phyloP scores from a whole-genome alignment of 2,329 filamentous ascomycete genomes.

The Fusarium mundagurra region DNA sequence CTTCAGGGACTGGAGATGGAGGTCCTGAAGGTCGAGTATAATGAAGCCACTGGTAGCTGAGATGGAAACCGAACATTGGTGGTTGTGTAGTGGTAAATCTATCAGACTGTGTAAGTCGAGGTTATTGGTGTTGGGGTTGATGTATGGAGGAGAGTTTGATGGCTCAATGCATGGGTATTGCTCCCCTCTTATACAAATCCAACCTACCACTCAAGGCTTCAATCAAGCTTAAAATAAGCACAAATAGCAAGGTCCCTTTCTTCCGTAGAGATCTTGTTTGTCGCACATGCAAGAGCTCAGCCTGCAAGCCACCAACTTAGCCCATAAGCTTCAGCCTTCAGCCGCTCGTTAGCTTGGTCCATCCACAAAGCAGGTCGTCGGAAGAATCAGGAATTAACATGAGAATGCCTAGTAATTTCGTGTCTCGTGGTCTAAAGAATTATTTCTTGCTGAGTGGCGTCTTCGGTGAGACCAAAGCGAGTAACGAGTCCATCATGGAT shows the following conservation, averaged over 20 bases:
- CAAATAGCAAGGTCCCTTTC: neutral
- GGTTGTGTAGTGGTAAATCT: neutral
- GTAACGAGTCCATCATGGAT: neutral
- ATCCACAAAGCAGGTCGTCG: slow-evolving; percentile 2
- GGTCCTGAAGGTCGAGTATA: slow-evolving; percentile 39
- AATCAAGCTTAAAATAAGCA: neutral
- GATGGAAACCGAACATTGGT: slow-evolving; percentile 41
- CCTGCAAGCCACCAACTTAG: slow-evolving; percentile 20
- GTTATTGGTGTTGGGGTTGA: neutral
- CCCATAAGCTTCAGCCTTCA: slow-evolving; percentile 17
- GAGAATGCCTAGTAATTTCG: neutral
- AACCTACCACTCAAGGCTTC: neutral
- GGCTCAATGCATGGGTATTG: neutral
- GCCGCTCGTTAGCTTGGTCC: slow-evolving; percentile 9
- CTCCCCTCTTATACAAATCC: slow-evolving; percentile 12
- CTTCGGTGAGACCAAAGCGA: neutral
- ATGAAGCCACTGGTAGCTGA: slow-evolving; percentile 42
- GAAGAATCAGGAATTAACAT: slow-evolving; percentile 11
- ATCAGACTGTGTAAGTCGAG: neutral
- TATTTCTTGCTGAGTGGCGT: neutral
- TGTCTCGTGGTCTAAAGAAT: neutral
- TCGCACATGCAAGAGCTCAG: slow-evolving; percentile 14
- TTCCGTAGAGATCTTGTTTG: slow-evolving; percentile 3
- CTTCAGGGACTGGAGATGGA: slow-evolving; percentile 44
- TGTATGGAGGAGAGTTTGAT: neutral